A percentile compares a stretch with the other conserved stretches of the same genome.
phyloP scores from a whole-genome alignment of 2,329 filamentous ascomycete genomes.

The Apiospora malaysiana region DNA sequence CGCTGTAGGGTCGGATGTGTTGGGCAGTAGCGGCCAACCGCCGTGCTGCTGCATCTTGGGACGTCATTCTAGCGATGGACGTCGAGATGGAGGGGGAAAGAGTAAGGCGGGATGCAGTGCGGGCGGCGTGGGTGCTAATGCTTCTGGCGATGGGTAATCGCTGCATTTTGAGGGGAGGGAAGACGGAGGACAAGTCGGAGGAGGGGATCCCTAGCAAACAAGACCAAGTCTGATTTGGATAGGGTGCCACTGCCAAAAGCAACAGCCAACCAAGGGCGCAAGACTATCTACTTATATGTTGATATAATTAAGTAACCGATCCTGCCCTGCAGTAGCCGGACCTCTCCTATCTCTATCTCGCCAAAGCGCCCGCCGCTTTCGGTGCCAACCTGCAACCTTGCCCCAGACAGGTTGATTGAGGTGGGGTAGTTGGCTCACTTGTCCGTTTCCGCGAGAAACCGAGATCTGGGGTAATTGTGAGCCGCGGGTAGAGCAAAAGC shows the following conservation, averaged over 20 bases:
- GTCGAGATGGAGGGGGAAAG: slow-evolving; percentile 26
- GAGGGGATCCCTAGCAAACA: slow-evolving; percentile 11
- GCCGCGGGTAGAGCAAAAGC: background rate
- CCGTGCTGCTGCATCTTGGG: slow-evolving; percentile 50
- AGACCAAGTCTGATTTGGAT: slow-evolving; percentile 12
- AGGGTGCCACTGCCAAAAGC: background rate
- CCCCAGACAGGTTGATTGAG: slow-evolving; percentile 6
- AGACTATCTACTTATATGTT: slow-evolving; percentile 5
- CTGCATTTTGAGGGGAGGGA: slow-evolving; percentile 33
- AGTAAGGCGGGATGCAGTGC: slow-evolving; percentile 34
- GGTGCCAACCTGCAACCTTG: slow-evolving; percentile 3
- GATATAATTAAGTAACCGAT: background rate
- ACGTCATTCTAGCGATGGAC: slow-evolving; percentile 41
- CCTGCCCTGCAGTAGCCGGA: background rate
- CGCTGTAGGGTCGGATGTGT: slow-evolving; percentile 58
- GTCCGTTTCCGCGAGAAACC: slow-evolving; percentile 2
- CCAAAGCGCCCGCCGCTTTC: slow-evolving; percentile 13
- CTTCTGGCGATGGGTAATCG: slow-evolving; percentile 36
- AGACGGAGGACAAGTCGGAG: background rate
- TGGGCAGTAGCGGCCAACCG: slow-evolving; percentile 63
- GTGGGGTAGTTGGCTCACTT: slow-evolving; percentile 6
- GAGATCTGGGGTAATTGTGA: slow-evolving; percentile 8
- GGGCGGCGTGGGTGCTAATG: slow-evolving; percentile 35
- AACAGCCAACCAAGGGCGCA: background rate
- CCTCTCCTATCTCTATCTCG: slow-evolving; percentile 10